A percentile compares a stretch with the other conserved stretches of the same genome.
Conservation (phyloP, 768 basidiomycete species). For the Trametes elegans region DNA sequence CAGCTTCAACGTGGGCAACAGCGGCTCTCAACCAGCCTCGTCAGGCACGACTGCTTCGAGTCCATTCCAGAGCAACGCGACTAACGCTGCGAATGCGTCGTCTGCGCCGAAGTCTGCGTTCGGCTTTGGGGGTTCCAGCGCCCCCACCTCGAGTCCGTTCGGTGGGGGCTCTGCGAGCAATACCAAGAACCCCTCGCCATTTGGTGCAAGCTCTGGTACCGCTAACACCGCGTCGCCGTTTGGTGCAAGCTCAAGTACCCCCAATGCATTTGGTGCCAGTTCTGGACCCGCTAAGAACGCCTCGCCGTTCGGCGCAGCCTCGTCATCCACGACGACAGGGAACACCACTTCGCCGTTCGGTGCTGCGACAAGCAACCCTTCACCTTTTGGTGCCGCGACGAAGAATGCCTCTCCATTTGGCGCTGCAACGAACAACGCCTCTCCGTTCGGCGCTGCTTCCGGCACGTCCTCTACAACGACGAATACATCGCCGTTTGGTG, state of each 20-base stretch:
- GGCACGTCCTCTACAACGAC: constrained; percentile 4
- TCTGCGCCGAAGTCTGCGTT: constrained; percentile 3
- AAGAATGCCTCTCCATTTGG: not conserved
- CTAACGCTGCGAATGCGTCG: not conserved
- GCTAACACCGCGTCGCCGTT: not conserved
- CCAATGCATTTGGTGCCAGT: not conserved
- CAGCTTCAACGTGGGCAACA: constrained; percentile 9
- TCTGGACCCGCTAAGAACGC: no score
- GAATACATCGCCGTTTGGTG: not conserved
- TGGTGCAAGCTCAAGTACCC: not conserved
- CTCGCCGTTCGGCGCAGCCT: not conserved
- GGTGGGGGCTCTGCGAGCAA: no score
- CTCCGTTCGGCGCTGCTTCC: constrained; percentile 3
- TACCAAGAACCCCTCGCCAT: no score
- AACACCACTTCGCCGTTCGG: not conserved
- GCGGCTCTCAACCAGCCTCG: not conserved
- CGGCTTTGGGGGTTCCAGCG: not conserved
- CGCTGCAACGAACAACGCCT: not conserved
- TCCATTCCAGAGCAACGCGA: not conserved
- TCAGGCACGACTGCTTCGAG: not conserved
- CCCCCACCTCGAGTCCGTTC: not conserved
- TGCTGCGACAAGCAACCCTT: not conserved
- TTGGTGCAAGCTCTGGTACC: no score
- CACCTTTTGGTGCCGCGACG: constrained; percentile 4
- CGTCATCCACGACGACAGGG: not conserved